These are phyloP conservation scores for Monilinia laxa DNA, from an alignment of 2,329 filamentous ascomycete species.

Conservation along the genomic window DNA sequence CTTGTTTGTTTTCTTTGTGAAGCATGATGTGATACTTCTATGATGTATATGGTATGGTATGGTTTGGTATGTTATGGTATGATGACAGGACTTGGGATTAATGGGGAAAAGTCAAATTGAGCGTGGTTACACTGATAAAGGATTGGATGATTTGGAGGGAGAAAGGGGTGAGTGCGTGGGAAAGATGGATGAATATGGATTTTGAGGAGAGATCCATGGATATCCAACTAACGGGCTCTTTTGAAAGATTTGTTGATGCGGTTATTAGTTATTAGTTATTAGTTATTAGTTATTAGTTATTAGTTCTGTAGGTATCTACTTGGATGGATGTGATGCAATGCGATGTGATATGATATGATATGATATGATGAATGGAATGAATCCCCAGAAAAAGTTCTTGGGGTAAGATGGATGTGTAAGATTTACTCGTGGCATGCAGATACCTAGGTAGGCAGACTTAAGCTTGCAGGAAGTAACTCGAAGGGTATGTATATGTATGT, in stretches of 20 bases:
- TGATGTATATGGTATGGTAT: too few relatives aligned
- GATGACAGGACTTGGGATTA: too few relatives aligned
- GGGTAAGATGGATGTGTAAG: slow-evolving; percentile 1
- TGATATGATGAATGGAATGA: not conserved
- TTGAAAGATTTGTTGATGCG: not conserved
- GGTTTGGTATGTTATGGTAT: too few relatives aligned
- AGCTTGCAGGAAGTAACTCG: not conserved
- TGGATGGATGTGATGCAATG: not conserved
- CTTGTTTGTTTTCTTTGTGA: too few relatives aligned
- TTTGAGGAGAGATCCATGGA: not conserved
- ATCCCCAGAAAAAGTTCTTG: not conserved
- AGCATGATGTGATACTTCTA: too few relatives aligned
- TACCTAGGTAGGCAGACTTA: not conserved
- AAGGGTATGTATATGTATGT: too few relatives aligned
- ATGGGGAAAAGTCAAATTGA: too few relatives aligned
- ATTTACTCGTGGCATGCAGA: slow-evolving; percentile 15
- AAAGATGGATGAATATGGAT: slow-evolving; percentile 5
- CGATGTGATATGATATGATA: not conserved
- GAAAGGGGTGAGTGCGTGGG: not conserved
- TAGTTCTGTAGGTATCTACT: too few relatives aligned
- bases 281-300: too few relatives aligned
- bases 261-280: too few relatives aligned
- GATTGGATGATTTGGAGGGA: too few relatives aligned
- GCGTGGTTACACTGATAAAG: too few relatives aligned
- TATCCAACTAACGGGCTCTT: not conserved